A percentile compares a stretch with the other conserved stretches of the same genome.
Evolutionary conservation across 805 yeast genomes (phyloP).

Genomic region (Zygosaccharomyces pseudorouxii): DNA sequence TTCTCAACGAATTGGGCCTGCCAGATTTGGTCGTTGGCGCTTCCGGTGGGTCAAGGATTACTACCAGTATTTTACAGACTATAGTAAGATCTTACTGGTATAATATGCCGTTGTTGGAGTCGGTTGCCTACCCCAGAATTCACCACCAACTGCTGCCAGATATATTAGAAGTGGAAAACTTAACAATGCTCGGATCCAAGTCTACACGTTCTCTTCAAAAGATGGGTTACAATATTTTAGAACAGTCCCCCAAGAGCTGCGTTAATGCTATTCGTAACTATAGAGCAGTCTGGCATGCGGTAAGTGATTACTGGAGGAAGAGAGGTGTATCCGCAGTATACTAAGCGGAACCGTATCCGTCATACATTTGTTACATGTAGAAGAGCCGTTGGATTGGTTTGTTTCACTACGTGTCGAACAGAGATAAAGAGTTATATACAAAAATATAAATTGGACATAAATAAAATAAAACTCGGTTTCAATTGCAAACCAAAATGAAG

Average conservation of each 20-base stretch:
- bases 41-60: slow-evolving; percentile 89
- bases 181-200: slow-evolving; percentile 41
- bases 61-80: slow-evolving; percentile 79
- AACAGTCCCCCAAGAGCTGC: slow-evolving; percentile 46
- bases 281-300: slow-evolving; percentile 57
- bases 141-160: slow-evolving; percentile 91
- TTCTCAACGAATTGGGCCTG: slow-evolving; percentile 43
- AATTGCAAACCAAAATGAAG: not conserved
- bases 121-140: slow-evolving; percentile 73
- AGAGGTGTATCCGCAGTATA: slow-evolving; percentile 44
- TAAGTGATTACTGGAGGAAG: slow-evolving; percentile 88
- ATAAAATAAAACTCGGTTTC: not conserved
- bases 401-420: not conserved
- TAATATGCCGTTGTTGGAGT: slow-evolving; percentile 54
- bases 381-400: not conserved
- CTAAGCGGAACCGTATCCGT: not conserved
- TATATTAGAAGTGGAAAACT: slow-evolving; percentile 51
- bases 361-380: not conserved
- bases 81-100: slow-evolving; percentile 61
- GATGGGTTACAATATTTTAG: slow-evolving; percentile 48
- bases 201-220: slow-evolving; percentile 35
- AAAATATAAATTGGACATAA: not conserved
- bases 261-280: slow-evolving; percentile 50
- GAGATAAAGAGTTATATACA: not conserved
- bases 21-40: slow-evolving; percentile 79